Base-by-base conservation (phyloP, 202 grass and related monocot species). In the Digitaria exilis region DNA sequence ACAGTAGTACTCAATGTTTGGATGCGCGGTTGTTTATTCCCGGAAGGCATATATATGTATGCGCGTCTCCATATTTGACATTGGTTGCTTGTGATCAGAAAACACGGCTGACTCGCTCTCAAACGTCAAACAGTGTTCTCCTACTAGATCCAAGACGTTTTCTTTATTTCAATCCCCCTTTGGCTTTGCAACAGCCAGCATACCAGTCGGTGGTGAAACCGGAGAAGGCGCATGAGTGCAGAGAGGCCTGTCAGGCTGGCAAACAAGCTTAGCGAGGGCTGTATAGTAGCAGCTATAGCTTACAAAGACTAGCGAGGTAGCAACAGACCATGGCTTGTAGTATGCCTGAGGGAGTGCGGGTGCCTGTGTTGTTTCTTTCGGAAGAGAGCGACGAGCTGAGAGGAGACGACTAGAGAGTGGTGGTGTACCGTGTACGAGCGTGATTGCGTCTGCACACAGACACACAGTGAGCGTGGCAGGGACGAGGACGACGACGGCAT, bases 381-480 rank as follows among this genome's bases (percentile, higher is more conserved):
- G 51, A 54, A 32, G 26, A 21, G 63, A 1, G 61, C 9, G 42
- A 65, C 46, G 72, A 76, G 57, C 48, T 30, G 35, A 35, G 41
- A 31, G 1, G 1, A 55, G 28, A 48, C 35, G 35, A 9, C 37
- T 25, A 7, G 67, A 10, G 52, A 4, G 58, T 28, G 0, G 1
- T 25, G 70, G 59, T 35, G 73, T 66, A 65, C 80, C 59, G 58
- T 59, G 78, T 60, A 75, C 71, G 79, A 52, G 72, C 69, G 41
- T 17, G 18, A 31, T 48, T 73, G 66, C 34, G 78, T 42, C 68
- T 82, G 79, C 30, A 60, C 34, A 34, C 32, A 90, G 24, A 60
- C 34, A 34, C 32, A 90, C 65, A 88, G 73, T 69, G 72, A 48
- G 74, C 46, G 65, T 50, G 81, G 52, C 77, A 78, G 77, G 25